These are phyloP conservation scores for Cladophialophora bantiana DNA, from an alignment of 2,329 filamentous ascomycete genomes.

Conservation along the genomic window DNA sequence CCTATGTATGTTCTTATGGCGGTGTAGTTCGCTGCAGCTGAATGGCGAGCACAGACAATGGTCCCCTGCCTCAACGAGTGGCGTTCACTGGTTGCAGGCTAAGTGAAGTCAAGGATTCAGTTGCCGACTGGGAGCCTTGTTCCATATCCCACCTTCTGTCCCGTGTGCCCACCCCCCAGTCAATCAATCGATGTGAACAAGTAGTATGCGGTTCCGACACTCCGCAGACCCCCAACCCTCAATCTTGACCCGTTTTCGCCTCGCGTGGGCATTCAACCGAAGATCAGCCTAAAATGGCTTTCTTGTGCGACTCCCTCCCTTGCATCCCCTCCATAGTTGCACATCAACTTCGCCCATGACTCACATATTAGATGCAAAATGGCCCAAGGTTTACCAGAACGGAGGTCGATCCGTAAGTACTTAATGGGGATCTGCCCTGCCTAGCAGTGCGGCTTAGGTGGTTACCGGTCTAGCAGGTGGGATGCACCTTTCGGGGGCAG, in stretches of 20 bases:
- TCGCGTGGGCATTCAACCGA: slow-evolving; percentile 1
- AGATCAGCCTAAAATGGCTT: slow-evolving; percentile 2
- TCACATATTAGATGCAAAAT: background rate
- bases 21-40: background rate
- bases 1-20: background rate
- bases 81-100: background rate
- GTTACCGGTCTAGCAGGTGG: background rate
- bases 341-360: background rate
- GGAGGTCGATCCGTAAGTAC: background rate
- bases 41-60: background rate
- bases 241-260: background rate
- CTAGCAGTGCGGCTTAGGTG: background rate
- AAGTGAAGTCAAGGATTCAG: background rate
- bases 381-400: background rate
- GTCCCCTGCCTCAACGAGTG: background rate
- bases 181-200: background rate
- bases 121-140: background rate
- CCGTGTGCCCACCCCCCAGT: background rate
- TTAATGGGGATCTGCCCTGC: slow-evolving; percentile 2
- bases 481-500: background rate
- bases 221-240: slow-evolving; percentile 8
- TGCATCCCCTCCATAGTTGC: background rate
- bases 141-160: background rate
- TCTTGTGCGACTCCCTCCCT: background rate
- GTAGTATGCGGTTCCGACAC: slow-evolving; percentile 12